Base-by-base conservation (phyloP, 2,329 filamentous ascomycete genomes). In the Trichoderma koningiopsis region DNA sequence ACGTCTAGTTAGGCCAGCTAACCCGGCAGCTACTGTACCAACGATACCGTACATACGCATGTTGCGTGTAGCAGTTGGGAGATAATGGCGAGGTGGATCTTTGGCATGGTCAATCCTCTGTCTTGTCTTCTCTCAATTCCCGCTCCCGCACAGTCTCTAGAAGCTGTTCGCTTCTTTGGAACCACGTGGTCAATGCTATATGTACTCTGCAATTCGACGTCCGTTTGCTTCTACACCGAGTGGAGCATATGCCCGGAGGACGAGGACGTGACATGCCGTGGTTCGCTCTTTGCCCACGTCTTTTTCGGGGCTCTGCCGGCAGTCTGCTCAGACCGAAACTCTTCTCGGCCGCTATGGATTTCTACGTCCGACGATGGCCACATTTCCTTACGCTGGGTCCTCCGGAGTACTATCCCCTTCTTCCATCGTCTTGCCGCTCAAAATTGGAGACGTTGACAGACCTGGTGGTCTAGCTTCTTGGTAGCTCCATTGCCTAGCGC, bases 151-250 rank as follows among this genome's bases (percentile, higher is more conserved):
- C 57, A 57, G 27, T 43, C 66, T 62, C 66, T 62, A 62, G 62
- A 62, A 62, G 29, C 59, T 55, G 57, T 68, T 61, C 61, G 65
- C 65, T 47, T 69, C 61, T 67, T 57, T 70, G 68, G 68, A 70
- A 66, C 68, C 68, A 70, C 68, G 68, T 70, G 68, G 68, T 61
- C 62, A 53, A 29, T 49, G 68, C 61, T 57, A 56, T 37, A 70
- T 69, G 61, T 69, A 56, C 61, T 53, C 53, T 49, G 67, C 29
- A 64, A 61, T 61, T 52, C 35, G 40, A 68, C 56, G 63, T 67
- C 57, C 65, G 65, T 61, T 60, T 68, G 65, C 57, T 24, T 31
- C 57, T 33, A 60, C 57, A 55, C 49, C 40, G 56, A 40, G 65
- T 68, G 65, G 56, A 60, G 56, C 43, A 53, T 33, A 35, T 47